phyloP scores from a whole-genome alignment of 2,329 filamentous ascomycete species.

The Monosporascus sp. region DNA sequence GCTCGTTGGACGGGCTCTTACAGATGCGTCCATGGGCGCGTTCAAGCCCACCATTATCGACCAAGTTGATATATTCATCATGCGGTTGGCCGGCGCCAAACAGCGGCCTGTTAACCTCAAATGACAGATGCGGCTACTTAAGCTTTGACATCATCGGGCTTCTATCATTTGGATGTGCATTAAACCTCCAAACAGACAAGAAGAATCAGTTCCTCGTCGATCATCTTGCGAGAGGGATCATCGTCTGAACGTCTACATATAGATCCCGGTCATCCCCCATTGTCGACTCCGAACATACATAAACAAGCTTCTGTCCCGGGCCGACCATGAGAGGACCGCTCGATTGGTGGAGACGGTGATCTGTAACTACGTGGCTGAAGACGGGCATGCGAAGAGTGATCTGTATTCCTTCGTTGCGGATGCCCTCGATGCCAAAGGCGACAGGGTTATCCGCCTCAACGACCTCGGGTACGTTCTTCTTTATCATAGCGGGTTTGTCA shows the following conservation, averaged over 20 bases:
- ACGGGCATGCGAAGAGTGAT: constrained; percentile 29
- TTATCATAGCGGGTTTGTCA: constrained; percentile 9
- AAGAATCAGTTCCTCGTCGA: constrained; percentile 4
- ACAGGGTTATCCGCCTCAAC: constrained; percentile 1
- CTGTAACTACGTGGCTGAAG: not conserved
- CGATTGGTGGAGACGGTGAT: constrained; percentile 8
- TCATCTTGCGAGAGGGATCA: not conserved
- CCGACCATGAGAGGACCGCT: constrained; percentile 1
- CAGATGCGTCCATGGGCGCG: constrained; percentile 9
- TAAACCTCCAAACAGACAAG: constrained; percentile 7
- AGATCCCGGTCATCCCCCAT: constrained; percentile 1
- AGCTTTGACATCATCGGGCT: constrained; percentile 10
- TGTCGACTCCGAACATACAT: not conserved
- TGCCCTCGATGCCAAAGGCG: not conserved
- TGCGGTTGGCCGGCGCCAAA: not conserved
- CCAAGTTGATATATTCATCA: constrained; percentile 11
- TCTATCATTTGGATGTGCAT: constrained; percentile 8
- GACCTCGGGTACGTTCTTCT: constrained; percentile 11
- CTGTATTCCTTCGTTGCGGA: constrained; percentile 44
- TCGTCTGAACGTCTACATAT: constrained; percentile 6
- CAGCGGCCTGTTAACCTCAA: constrained; percentile 7
- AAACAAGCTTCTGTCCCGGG: constrained; percentile 1
- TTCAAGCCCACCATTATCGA: constrained; percentile 12
- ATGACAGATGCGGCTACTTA: constrained; percentile 1
- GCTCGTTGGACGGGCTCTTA: constrained; percentile 6